These are phyloP conservation scores for Annulohypoxylon moriforme DNA, from an alignment of 495 filamentous ascomycete genomes.

Conservation along the genomic window DNA sequence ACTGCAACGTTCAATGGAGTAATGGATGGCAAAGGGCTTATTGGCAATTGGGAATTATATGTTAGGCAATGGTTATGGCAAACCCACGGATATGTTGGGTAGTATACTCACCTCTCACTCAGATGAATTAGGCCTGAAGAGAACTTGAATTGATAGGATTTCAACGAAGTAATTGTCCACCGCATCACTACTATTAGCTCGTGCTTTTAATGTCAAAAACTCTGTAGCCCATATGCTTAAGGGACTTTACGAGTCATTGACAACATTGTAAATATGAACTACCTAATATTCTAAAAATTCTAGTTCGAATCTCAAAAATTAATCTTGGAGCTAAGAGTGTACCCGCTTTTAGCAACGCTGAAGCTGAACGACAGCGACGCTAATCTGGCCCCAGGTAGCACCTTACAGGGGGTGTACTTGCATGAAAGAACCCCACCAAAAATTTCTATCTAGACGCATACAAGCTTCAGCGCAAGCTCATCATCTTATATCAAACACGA, in stretches of 20 bases:
- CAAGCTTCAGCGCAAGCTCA: conserved; percentile 7
- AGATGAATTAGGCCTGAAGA: conserved; percentile 1
- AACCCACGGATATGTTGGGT: neutral
- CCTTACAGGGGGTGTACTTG: neutral
- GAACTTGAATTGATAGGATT: neutral
- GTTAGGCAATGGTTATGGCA: conserved; percentile 14
- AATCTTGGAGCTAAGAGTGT: neutral
- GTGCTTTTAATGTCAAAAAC: neutral
- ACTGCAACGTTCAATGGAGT: neutral
- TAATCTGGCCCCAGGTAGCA: neutral
- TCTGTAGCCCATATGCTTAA: neutral
- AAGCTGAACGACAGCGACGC: neutral
- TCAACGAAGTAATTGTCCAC: neutral
- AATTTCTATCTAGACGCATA: conserved; percentile 32
- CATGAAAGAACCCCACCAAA: conserved; percentile 42
- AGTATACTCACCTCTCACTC: conserved; percentile 24
- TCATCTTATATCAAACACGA: neutral
- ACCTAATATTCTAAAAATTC: neutral
- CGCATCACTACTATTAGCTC: neutral
- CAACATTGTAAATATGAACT: neutral
- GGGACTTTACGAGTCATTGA: neutral
- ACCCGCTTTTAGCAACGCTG: neutral
- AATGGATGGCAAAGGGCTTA: neutral
- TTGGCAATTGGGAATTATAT: conserved; percentile 8
- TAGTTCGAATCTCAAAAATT: neutral